Evolutionary conservation across 106 monocot species (phyloP), one percentile per base, ranked within the genome.

Genomic region (Acorus gramineus): DNA sequence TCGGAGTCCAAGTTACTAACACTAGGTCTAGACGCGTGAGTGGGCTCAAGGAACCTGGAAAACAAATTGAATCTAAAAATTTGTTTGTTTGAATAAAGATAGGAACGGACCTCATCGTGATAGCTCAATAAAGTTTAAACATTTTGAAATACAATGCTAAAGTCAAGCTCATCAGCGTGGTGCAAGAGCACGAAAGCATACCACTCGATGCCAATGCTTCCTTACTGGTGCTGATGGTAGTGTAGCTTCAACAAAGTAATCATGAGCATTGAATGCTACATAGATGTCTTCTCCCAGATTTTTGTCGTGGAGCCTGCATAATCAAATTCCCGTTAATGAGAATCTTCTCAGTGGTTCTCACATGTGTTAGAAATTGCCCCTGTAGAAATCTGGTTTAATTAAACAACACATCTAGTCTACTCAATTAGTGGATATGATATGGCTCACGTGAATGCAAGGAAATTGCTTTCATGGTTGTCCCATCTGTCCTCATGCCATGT

Each of bases 401-500:
- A 28, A 28, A 28, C 0, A 28, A 28, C 28, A 28, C 28, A 28
- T 28, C 28, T 28, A 28, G 28, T 28, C 28, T 1, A 28, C 28
- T 28, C 28, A 28, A 28, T 28, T 28, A 28, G 28, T 1, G 28
- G 28, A 28, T 28, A 28, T 28, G 28, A 28, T 28, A 28, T 28
- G 28, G 28, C 86, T 83, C 74, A 99, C 92, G 92, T 99, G 62
- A 99, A 92, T 75, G 92, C 98, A 56, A 99, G 72, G 66, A 89
- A 99, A 73, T 73, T 92, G 92, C 98, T 99, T 13, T 92, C 88
- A 61, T 7, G 73, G 73, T 99, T 92, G 51, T 75, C 83, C 98
- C 98, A 99, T 52, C 77, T 79, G 66, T 92, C 79, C 64, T 92
- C 98, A 73, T 99, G 92, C 98, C 98, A 99, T 5, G 83, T 83